Evolutionary conservation across 2,329 filamentous ascomycete genomes (phyloP), one percentile per base, ranked within the genome.

Genomic region (Shiraia bambusicola): DNA sequence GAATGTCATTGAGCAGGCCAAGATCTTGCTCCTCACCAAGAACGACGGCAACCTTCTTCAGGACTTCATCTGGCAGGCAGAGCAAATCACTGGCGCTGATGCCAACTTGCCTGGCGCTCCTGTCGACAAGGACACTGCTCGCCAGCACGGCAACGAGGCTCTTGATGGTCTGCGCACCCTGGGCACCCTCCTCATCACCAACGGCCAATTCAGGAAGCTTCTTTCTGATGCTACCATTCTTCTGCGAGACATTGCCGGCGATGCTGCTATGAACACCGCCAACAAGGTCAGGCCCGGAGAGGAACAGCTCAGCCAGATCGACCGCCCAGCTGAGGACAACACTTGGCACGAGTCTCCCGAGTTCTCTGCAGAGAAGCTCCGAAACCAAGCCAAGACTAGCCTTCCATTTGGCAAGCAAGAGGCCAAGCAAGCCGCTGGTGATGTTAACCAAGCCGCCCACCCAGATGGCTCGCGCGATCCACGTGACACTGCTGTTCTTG

Each of bases 61-160:
- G 66, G 91, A 98, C 61, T 97, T 98, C 71, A 88, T 97, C 71
- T 98, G 88, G 86, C 87, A 95, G 66, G 91, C 90, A 0, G 83
- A 89, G 63, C 79, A 87, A 33, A 83, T 93, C 49, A 81, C 83
- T 38, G 73, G 80, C 42, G 83, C 77, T 58, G 76, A 79, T 37
- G 77, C 88, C 17, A 68, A 72, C 43, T 70, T 76, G 1, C 87
- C 88, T 3, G 76, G 77, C 41, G 79, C 81, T 1, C 86, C 89
- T 0, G 58, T 95, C 34, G 79, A 82, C 63, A 94, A 89, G 74
- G 83, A 87, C 1, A 79, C 80, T 2, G 88, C 87, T 17, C 82
- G 86, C 72, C 84, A 92, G 64, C 88, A 98, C 66, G 88, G 86
- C 28, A 82, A 93, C 50, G 79, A 92, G 66, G 89, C 87, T 1